A percentile compares a stretch with the other conserved stretches of the same genome.
phyloP scores from a whole-genome alignment of 2,329 filamentous ascomycete genomes.

The Pyrenophora seminiperda region DNA sequence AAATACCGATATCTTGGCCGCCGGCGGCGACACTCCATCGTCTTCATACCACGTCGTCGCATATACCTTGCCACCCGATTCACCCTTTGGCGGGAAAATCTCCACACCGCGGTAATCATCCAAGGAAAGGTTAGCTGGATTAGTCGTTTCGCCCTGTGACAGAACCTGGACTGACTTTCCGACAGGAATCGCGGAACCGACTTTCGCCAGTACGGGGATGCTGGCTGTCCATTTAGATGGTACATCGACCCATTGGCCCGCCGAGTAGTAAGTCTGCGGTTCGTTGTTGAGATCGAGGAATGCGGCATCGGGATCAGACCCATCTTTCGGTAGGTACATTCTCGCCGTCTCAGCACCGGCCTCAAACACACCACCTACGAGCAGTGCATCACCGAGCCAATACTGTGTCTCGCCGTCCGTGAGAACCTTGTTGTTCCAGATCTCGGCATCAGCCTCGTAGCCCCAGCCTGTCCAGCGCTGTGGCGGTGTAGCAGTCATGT shows the following conservation, averaged over 20 bases:
- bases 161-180: constrained; percentile 59
- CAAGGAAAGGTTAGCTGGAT: constrained; percentile 53
- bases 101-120: constrained; percentile 64
- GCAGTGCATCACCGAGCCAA: constrained; percentile 70
- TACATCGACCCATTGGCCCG: constrained; percentile 61
- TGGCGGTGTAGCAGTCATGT: constrained; percentile 65
- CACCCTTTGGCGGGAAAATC: constrained; percentile 59
- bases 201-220: constrained; percentile 61
- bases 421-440: constrained; percentile 64
- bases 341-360: constrained; percentile 59
- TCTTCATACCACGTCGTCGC: constrained; percentile 62
- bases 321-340: constrained; percentile 65
- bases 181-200: constrained; percentile 60
- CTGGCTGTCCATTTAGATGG: constrained; percentile 58
- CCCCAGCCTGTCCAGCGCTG: constrained; percentile 77
- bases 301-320: constrained; percentile 54
- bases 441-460: constrained; percentile 68
- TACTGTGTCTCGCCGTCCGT: constrained; percentile 72
- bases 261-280: constrained; percentile 62
- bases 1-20: constrained; percentile 38
- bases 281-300: constrained; percentile 68
- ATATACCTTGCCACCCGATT: constrained; percentile 42
- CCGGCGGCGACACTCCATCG: constrained; percentile 58
- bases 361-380: constrained; percentile 71
- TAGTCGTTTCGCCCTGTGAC: constrained; percentile 56